Base-by-base conservation (phyloP, 257 asterid species). In the Penstemon eatonii region DNA sequence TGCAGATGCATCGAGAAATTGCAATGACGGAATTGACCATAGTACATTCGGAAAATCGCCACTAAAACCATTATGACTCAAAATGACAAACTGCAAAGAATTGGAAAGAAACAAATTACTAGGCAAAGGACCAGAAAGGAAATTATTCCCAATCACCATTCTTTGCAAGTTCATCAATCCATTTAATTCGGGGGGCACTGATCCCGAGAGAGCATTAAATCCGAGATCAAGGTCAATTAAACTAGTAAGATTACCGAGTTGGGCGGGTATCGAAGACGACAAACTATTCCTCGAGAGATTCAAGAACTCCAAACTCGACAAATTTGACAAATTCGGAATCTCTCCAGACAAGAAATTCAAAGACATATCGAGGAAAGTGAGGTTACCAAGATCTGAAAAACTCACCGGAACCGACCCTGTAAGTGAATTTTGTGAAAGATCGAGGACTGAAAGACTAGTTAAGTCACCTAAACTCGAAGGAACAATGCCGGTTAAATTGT, bases 181-280 rank as follows among this genome's bases (percentile, higher is more conserved):
- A 54, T 83, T 74, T 71, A 90, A 78, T 58, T 82, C 86, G 15
- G 60, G 63, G 41, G 95, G 89, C 56, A 85, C 52, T 8, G 85
- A 18, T 25, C 96, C 97, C 6, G 83, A 72, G 33, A 94, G 75
- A 7, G 78, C 68, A 78, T 94, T 94, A 76, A 67, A 81, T 60
- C 96, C 88, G 51, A 94, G 85, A 84, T 94, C 96, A 80, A 91
- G 91, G 59, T 84, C 89, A 79, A 84, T 80, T 69, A 94, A 79
- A 63, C 66, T 79, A 55, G 93, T 78, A 79, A 89, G 93, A 61
- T 76, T 74, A 62, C 96, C 90, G 45, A 94, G 82, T 69, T 89
- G 91, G 65, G 91, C 68, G 1, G 98, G 99, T 68, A 94, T 82
- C 3, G 77, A 76, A 69, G 98, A 87, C 11, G 95, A 84, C 79